Evolutionary conservation across 2,329 filamentous ascomycete species (phyloP).

Genomic region (Colletotrichum gigasporum): DNA sequence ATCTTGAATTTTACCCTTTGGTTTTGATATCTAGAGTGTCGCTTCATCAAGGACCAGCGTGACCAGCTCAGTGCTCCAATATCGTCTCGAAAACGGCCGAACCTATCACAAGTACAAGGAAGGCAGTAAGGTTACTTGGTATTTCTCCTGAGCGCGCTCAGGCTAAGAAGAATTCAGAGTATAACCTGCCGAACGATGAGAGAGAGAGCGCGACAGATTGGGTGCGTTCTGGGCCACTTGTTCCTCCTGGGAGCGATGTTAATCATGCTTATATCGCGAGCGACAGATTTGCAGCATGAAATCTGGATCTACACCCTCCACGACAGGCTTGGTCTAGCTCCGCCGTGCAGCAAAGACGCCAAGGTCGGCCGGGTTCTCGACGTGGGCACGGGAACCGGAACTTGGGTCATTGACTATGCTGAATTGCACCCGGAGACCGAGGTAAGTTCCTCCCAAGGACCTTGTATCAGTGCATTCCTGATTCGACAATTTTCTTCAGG

Average conservation of each 20-base stretch:
- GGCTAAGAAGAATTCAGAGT: too few species aligned
- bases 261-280: too few species aligned
- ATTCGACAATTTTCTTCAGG: slow-evolving; percentile 40
- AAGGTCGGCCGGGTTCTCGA: slow-evolving; percentile 42
- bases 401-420: slow-evolving; percentile 56
- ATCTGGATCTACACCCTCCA: neutral
- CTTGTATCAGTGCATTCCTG: slow-evolving; percentile 17
- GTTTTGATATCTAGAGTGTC: too few species aligned
- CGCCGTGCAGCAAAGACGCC: neutral
- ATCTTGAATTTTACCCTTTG: too few species aligned
- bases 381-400: too few species aligned
- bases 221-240: neutral
- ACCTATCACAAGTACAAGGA: too few species aligned
- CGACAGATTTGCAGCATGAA: slow-evolving; percentile 6
- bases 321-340: neutral
- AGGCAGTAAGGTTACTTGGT: too few species aligned
- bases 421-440: slow-evolving; percentile 40
- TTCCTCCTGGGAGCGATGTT: too few species aligned
- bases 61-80: too few species aligned
- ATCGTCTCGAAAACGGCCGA: too few species aligned
- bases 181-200: neutral
- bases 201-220: neutral
- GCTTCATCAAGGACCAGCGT: too few species aligned
- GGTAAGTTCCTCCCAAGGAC: neutral
- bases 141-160: too few species aligned